These are phyloP conservation scores for Priceomyces medius DNA, from an alignment of 805 yeast species.

Conservation along the genomic window DNA sequence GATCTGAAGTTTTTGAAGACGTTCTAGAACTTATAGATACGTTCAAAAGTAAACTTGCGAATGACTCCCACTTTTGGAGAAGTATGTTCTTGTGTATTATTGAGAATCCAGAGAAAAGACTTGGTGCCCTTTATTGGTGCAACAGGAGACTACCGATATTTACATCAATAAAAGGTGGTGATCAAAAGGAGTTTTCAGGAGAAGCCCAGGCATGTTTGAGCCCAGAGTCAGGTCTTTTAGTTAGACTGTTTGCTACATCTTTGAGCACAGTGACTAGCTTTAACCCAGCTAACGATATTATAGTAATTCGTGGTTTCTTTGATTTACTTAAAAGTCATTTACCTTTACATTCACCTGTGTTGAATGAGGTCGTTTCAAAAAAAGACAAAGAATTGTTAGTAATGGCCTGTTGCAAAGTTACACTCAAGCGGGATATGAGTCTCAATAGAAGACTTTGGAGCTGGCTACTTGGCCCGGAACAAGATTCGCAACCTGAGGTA, in stretches of 20 bases:
- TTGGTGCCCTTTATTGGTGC: constrained; percentile 83
- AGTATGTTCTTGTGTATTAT: constrained; percentile 72
- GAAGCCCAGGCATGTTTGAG: constrained; percentile 61
- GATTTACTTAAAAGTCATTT: constrained; percentile 72
- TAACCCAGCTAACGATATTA: constrained; percentile 50
- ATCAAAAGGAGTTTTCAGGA: constrained; percentile 27
- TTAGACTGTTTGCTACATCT: constrained; percentile 72
- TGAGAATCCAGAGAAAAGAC: constrained; percentile 72
- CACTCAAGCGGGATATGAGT: constrained; percentile 87
- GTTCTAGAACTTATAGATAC: constrained; percentile 59
- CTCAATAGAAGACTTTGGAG: constrained; percentile 90
- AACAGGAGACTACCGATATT: constrained; percentile 64
- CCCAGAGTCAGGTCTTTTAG: constrained; percentile 77
- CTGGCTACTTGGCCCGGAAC: constrained; percentile 85
- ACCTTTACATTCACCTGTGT: constrained; percentile 59
- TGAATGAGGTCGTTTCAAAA: constrained; percentile 46
- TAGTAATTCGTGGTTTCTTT: constrained; percentile 82
- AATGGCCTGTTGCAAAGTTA: constrained; percentile 62
- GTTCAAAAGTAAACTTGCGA: constrained; percentile 54
- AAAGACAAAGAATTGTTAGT: constrained; percentile 60
- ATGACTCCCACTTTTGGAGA: constrained; percentile 86
- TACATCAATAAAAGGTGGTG: constrained; percentile 29
- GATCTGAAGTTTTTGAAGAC: constrained; percentile 74
- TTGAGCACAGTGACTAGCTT: constrained; percentile 41
- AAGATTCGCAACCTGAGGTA: constrained; percentile 12